These are phyloP conservation scores for Royoungia palumana DNA, from an alignment of 768 basidiomycete genomes.

Conservation along the genomic window DNA sequence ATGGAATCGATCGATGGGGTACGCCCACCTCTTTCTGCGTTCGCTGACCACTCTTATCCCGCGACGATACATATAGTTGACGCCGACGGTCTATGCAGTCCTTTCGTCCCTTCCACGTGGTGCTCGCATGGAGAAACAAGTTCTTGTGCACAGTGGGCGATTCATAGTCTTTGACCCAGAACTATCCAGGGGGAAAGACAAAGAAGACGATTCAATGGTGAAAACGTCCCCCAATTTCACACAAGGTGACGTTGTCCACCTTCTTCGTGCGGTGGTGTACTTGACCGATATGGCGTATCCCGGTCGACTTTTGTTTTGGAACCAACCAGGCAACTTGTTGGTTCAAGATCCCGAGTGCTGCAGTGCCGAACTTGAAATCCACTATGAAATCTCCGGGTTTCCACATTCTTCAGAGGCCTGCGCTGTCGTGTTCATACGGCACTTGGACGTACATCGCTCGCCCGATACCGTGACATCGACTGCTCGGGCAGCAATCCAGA, in stretches of 20 bases:
- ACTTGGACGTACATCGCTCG: slow-evolving; percentile 4
- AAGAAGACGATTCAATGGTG: slow-evolving; percentile 38
- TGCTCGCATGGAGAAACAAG: slow-evolving; percentile 75
- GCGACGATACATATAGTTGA: slow-evolving; percentile 10
- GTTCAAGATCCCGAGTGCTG: slow-evolving; percentile 4
- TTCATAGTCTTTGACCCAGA: slow-evolving; percentile 36
- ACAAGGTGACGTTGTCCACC: slow-evolving; percentile 34
- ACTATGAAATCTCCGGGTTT: slow-evolving; percentile 51
- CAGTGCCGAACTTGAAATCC: slow-evolving; percentile 18
- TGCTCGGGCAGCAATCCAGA: slow-evolving; percentile 6
- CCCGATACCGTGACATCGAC: slow-evolving; percentile 11
- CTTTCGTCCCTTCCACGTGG: slow-evolving; percentile 67
- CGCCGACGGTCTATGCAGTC: slow-evolving; percentile 54
- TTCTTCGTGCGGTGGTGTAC: neutral
- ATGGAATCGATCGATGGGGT: slow-evolving; percentile 29
- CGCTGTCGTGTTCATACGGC: slow-evolving; percentile 44
- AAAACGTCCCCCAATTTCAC: slow-evolving; percentile 36
- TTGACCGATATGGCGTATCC: neutral
- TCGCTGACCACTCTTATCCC: neutral
- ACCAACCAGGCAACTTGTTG: slow-evolving; percentile 15
- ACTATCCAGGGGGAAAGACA: slow-evolving; percentile 14
- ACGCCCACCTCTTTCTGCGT: neutral
- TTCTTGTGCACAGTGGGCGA: slow-evolving; percentile 65
- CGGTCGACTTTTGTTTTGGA: neutral
- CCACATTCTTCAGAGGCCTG: slow-evolving; percentile 38